phyloP scores from a whole-genome alignment of 306 rosid genomes.

The Lathyrus aphaca region DNA sequence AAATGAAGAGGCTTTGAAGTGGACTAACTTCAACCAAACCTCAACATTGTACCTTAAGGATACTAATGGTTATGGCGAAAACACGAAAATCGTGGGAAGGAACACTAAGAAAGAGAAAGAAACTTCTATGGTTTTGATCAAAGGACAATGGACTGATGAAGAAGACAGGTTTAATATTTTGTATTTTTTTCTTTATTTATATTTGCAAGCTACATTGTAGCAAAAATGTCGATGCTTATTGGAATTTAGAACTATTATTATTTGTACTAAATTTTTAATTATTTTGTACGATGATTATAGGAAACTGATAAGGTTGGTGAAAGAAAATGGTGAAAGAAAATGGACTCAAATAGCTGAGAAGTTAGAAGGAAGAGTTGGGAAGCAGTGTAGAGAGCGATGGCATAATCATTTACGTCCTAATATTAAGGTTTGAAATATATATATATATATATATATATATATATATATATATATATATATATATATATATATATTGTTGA shows the following conservation, averaged over 20 bases:
- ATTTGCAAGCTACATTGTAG: background rate
- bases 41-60: conserved; percentile 35
- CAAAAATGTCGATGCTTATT: background rate
- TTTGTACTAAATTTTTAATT: background rate
- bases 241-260: background rate
- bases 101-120: conserved; percentile 48
- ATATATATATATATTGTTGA: too few relatives aligned
- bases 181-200: background rate
- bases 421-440: conserved; percentile 70
- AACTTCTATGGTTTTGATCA: conserved; percentile 45
- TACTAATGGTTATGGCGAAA: conserved; percentile 11
- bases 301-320: conserved; percentile 68
- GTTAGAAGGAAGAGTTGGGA: conserved; percentile 79
- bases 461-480: too few relatives aligned
- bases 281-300: conserved; percentile 38
- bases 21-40: conserved; percentile 35
- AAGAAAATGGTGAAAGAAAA: conserved; percentile 75
- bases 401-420: conserved; percentile 92
- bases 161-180: conserved; percentile 64
- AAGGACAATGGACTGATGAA: conserved; percentile 76
- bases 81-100: conserved; percentile 32
- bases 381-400: conserved; percentile 97
- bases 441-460: too few relatives aligned
- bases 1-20: conserved; percentile 40
- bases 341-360: conserved; percentile 86